Conservation (phyloP, 2,329 filamentous ascomycete species). For the Conoideocrella luteorostrata region DNA sequence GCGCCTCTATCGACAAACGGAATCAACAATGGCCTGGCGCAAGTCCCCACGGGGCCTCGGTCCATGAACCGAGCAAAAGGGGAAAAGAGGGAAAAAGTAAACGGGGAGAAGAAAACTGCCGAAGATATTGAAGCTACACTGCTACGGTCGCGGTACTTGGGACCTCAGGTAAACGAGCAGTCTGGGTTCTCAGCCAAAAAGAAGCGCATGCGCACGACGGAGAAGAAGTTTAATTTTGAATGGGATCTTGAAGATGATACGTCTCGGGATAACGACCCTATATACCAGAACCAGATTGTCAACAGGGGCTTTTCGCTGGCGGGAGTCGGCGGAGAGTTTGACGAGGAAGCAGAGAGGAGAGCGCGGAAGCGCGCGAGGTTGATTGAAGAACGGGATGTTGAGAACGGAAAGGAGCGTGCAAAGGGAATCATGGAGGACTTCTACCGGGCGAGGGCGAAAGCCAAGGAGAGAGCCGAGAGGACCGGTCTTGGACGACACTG, state of each 20-base stretch:
- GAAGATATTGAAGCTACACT: slow-evolving; percentile 68
- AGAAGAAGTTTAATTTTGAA: slow-evolving; percentile 98
- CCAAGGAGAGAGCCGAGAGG: slow-evolving; percentile 64
- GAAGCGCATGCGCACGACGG: slow-evolving; percentile 85
- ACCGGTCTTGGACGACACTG: slow-evolving; percentile 86
- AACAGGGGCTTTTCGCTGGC: slow-evolving; percentile 34
- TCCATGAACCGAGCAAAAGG: slow-evolving; percentile 47
- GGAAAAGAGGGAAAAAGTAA: slow-evolving; percentile 31
- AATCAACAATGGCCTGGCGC: slow-evolving; percentile 16
- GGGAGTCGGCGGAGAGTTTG: slow-evolving; percentile 43
- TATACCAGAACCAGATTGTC: slow-evolving; percentile 47
- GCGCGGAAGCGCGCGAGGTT: slow-evolving; percentile 57
- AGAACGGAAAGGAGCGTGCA: slow-evolving; percentile 70
- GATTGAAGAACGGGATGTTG: slow-evolving; percentile 67
- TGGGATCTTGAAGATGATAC: slow-evolving; percentile 97
- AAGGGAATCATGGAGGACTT: slow-evolving; percentile 74
- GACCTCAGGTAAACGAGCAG: slow-evolving; percentile 72
- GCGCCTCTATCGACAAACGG: slow-evolving; percentile 19
- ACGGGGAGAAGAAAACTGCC: slow-evolving; percentile 33
- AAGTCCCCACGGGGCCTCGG: slow-evolving; percentile 64
- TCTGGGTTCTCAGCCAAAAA: slow-evolving; percentile 93
- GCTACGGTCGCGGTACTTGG: slow-evolving; percentile 80
- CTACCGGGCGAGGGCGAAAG: slow-evolving; percentile 56
- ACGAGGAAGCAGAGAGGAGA: slow-evolving; percentile 49
- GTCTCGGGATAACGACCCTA: slow-evolving; percentile 58